phyloP scores from a whole-genome alignment of 2,329 filamentous ascomycete genomes.

The Verruconis gallopava region DNA sequence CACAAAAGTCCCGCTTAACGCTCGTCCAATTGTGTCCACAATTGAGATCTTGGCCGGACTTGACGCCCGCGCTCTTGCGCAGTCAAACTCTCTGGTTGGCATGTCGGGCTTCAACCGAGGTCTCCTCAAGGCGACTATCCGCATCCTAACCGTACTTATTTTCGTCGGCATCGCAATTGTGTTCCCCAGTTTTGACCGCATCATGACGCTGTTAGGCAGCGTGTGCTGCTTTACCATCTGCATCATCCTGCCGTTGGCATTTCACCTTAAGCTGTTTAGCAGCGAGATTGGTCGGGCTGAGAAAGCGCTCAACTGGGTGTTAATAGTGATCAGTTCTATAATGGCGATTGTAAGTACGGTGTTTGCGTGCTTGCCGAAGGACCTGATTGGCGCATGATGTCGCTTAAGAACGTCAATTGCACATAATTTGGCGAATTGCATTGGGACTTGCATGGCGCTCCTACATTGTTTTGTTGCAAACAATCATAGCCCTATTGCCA shows the following conservation, averaged over 20 bases:
- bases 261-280: conserved; percentile 82
- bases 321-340: conserved; percentile 56
- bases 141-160: conserved; percentile 52
- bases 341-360: conserved; percentile 68
- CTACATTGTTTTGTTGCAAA: no score
- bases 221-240: conserved; percentile 90
- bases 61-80: conserved; percentile 41
- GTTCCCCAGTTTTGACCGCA: conserved; percentile 71
- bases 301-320: conserved; percentile 49
- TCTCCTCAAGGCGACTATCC: conserved; percentile 46
- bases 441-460: no score
- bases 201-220: conserved; percentile 83
- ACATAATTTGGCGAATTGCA: no score
- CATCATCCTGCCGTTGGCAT: conserved; percentile 75
- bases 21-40: conserved; percentile 76
- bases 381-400: conserved; percentile 30
- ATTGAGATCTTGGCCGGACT: conserved; percentile 70
- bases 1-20: conserved; percentile 80
- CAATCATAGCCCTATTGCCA: no score
- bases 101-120: conserved; percentile 45
- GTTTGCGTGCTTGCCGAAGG: conserved; percentile 78
- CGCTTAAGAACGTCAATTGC: no score
- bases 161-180: conserved; percentile 65
- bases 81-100: conserved; percentile 36
- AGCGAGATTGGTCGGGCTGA: conserved; percentile 53